Conservation (phyloP, 129 eudicot genomes). For the sunflower (Helianthus annuus) region DNA sequence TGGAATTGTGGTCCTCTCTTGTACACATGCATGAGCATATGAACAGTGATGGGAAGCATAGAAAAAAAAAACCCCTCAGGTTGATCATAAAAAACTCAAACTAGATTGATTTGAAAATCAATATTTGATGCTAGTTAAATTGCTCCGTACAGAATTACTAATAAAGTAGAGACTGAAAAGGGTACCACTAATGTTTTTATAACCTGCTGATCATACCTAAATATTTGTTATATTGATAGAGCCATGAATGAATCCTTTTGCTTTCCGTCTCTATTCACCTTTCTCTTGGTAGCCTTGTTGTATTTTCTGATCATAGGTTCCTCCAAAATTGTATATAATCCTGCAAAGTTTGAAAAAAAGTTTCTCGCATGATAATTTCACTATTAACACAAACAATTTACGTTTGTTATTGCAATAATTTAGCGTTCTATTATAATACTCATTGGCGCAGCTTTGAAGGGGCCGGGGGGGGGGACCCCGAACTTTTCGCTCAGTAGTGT, state of each 20-base stretch:
- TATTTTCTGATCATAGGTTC: conserved; percentile 44
- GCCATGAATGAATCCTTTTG: conserved; percentile 36
- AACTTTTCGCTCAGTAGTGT: no score
- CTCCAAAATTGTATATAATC: conserved; percentile 62
- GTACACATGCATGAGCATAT: conserved; percentile 34
- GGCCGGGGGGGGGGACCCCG: no score
- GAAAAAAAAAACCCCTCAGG: neutral
- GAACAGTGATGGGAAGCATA: conserved; percentile 30
- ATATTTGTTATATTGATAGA: conserved; percentile 29
- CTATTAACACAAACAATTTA: neutral
- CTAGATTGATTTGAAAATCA: conserved; percentile 24
- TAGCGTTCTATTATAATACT: no score
- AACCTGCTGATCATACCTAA: conserved; percentile 29
- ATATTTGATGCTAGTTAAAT: conserved; percentile 20
- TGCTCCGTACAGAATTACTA: conserved; percentile 27
- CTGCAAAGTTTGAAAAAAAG: conserved; percentile 33
- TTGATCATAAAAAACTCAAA: conserved; percentile 28
- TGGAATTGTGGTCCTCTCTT: conserved; percentile 61
- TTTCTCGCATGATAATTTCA: conserved; percentile 5
- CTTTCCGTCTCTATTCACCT: conserved; percentile 31
- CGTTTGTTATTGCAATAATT: no score
- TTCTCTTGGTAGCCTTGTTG: conserved; percentile 37
- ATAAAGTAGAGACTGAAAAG: conserved; percentile 19
- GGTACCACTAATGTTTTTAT: conserved; percentile 16
- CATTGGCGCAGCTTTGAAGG: no score